Conservation (phyloP, 169 alveolate genomes). For the Blepharisma undulans region DNA sequence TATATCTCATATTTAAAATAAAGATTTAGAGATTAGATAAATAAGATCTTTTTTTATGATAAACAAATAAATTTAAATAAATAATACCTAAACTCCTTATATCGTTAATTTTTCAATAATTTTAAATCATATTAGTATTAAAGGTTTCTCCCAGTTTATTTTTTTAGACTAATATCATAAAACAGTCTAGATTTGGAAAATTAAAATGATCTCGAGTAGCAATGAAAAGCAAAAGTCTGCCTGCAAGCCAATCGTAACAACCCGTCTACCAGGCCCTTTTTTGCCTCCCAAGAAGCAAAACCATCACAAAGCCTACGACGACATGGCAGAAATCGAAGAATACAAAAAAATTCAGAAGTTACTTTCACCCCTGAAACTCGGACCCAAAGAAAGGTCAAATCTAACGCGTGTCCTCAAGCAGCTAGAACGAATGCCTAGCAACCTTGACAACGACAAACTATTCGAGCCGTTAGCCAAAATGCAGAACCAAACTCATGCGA, state of each 20-base stretch:
- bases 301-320: background rate
- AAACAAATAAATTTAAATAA: too few species aligned
- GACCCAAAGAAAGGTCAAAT: background rate
- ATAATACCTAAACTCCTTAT: too few species aligned
- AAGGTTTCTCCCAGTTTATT: too few species aligned
- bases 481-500: background rate
- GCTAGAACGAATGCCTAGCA: background rate
- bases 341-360: background rate
- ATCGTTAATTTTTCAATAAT: too few species aligned
- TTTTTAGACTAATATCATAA: too few species aligned
- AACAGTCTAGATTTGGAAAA: too few species aligned
- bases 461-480: background rate
- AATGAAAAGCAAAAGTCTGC: too few species aligned
- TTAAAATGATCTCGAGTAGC: too few species aligned
- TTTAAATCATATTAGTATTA: too few species aligned
- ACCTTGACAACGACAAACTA: background rate
- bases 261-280: background rate
- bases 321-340: background rate
- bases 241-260: conserved; percentile 5
- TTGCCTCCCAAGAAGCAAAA: background rate
- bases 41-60: too few species aligned
- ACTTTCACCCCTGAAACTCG: background rate
- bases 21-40: too few species aligned
- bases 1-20: too few species aligned
- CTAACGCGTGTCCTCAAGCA: background rate